These are phyloP conservation scores for Hemerocallis citrina DNA, from an alignment of 106 monocot genomes.

Conservation along the genomic window DNA sequence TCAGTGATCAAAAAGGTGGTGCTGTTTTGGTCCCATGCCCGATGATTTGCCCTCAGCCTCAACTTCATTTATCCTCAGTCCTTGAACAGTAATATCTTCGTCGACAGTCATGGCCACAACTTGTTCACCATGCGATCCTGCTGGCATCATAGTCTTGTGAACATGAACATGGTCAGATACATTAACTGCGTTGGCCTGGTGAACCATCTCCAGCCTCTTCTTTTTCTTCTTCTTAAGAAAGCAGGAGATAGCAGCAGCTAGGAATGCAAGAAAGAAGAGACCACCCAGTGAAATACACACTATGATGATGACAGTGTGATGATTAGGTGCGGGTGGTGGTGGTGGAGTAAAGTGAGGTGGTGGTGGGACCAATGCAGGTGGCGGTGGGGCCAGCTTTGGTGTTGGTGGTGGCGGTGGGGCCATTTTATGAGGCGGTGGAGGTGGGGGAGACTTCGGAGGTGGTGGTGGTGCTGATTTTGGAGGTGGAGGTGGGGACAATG, in stretches of 20 bases:
- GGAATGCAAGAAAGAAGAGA: conserved; percentile 48
- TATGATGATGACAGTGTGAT: conserved; percentile 47
- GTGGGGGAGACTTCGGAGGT: neutral
- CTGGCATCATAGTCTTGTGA: conserved; percentile 31
- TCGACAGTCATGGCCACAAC: conserved; percentile 25
- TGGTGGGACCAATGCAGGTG: conserved; percentile 3
- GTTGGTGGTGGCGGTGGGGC: conserved; percentile 10
- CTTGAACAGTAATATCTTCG: conserved; percentile 39
- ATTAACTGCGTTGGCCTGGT: conserved; percentile 17
- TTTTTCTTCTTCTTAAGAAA: conserved; percentile 55
- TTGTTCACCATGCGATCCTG: conserved; percentile 31
- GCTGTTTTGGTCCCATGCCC: no score
- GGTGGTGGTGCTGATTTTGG: neutral
- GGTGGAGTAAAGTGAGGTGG: conserved; percentile 15
- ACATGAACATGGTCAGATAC: conserved; percentile 39
- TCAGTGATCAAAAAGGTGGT: no score
- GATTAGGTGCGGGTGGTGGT: conserved; percentile 9
- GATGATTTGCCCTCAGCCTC: no score
- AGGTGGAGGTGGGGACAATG: neutral
- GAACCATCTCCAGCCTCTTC: no score
- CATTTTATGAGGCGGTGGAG: neutral
- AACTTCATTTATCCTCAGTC: conserved; percentile 19
- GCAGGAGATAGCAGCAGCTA: conserved; percentile 49
- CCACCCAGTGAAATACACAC: conserved; percentile 54
- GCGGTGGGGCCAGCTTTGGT: neutral